Percentiles rank a stretch among this genome's conserved stretches.
Conservation (phyloP, 129 eudicot species). For the Erigeron canadensis region DNA sequence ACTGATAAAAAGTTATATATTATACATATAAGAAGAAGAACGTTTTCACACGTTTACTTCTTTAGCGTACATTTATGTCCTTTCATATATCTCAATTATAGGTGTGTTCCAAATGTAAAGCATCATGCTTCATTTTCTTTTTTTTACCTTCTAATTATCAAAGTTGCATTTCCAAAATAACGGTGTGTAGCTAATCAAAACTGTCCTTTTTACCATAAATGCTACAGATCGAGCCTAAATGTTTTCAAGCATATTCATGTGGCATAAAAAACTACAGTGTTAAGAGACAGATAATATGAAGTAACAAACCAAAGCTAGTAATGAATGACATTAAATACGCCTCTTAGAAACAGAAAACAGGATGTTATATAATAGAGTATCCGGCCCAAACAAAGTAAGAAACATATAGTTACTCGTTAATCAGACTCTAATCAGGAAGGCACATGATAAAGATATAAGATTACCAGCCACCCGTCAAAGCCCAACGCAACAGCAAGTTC, state of each 20-base stretch:
- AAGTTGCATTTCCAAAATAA: background rate
- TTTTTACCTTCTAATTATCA: background rate
- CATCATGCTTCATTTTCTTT: background rate
- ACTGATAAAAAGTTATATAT: background rate
- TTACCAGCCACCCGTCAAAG: slow-evolving; percentile 99
- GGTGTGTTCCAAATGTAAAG: background rate
- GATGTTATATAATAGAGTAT: background rate
- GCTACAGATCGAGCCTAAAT: background rate
- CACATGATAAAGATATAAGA: background rate
- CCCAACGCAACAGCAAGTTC: slow-evolving; percentile 89
- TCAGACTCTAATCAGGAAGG: background rate
- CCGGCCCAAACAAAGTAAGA: background rate
- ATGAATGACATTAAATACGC: background rate
- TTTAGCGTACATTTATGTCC: background rate
- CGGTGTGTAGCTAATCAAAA: background rate
- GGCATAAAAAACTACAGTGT: background rate
- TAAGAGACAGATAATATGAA: background rate
- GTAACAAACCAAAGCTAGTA: background rate
- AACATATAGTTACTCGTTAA: background rate
- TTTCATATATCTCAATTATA: background rate
- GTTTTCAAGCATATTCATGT: background rate
- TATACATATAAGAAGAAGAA: background rate
- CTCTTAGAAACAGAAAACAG: background rate
- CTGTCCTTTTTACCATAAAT: background rate
- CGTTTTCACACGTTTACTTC: background rate